Evolutionary conservation across 306 rosid genomes (phyloP).

Genomic region (Glycyrrhiza uralensis): DNA sequence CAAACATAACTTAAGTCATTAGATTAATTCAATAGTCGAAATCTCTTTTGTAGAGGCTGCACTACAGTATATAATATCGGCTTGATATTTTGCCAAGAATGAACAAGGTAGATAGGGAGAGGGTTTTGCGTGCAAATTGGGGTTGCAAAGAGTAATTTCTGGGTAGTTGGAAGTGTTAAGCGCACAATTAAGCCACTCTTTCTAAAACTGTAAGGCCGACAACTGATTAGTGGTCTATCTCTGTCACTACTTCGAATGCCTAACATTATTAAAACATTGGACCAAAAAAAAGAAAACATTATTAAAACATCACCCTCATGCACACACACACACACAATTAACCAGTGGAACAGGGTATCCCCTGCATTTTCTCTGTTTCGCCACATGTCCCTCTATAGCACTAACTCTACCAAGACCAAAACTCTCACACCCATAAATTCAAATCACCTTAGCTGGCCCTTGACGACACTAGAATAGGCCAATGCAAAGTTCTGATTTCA

Average conservation of each 20-base stretch:
- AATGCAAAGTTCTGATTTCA: neutral
- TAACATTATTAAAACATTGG: slow-evolving; percentile 34
- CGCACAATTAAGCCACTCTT: slow-evolving; percentile 10
- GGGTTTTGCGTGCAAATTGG: slow-evolving; percentile 19
- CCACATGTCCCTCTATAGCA: slow-evolving; percentile 8
- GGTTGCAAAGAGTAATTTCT: neutral
- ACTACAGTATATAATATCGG: too few relatives aligned
- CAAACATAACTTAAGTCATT: too few relatives aligned
- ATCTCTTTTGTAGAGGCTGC: too few relatives aligned
- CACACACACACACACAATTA: neutral
- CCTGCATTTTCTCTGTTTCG: slow-evolving; percentile 22
- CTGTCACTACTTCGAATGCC: slow-evolving; percentile 38
- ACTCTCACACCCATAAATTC: neutral
- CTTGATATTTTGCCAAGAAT: neutral
- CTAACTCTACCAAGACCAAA: neutral
- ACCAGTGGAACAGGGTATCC: neutral
- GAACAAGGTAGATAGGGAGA: neutral
- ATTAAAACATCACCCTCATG: slow-evolving; percentile 21
- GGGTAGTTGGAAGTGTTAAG: slow-evolving; percentile 24
- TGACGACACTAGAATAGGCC: neutral
- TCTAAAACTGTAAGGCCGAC: slow-evolving; percentile 32
- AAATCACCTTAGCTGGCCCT: neutral
- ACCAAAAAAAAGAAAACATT: too few relatives aligned
- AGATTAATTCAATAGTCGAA: too few relatives aligned
- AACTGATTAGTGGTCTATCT: slow-evolving; percentile 36